Percentiles rank a stretch among this genome's conserved stretches.
Conservation (phyloP, 2,329 filamentous ascomycete genomes). For the Paramyrothecium sp. region DNA sequence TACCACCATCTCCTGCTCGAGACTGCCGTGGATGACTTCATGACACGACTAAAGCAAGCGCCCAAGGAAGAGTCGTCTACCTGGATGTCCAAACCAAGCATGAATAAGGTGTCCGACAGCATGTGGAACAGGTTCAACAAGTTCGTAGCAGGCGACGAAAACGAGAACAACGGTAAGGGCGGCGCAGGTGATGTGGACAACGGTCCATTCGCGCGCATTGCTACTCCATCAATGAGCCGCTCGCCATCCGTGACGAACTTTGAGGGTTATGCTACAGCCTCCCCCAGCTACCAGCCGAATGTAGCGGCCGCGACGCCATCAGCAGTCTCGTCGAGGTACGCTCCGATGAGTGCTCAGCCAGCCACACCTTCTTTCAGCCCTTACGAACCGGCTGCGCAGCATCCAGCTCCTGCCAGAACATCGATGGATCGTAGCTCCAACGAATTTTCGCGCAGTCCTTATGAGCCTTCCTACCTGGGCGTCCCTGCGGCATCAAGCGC, state of each 20-base stretch:
- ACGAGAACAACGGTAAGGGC: conserved; percentile 70
- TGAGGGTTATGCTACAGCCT: conserved; percentile 68
- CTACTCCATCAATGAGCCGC: conserved; percentile 72
- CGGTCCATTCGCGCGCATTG: conserved; percentile 81
- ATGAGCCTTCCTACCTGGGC: conserved; percentile 31
- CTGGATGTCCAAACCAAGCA: conserved; percentile 93
- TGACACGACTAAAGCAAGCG: conserved; percentile 78
- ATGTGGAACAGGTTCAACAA: conserved; percentile 94
- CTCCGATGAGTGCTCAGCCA: conserved; percentile 20
- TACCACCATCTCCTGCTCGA: conserved; percentile 82
- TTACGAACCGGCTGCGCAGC: conserved; percentile 44
- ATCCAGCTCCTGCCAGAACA: conserved; percentile 38
- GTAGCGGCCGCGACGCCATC: conserved; percentile 30
- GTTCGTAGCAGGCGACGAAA: conserved; percentile 90
- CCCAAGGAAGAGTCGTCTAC: conserved; percentile 79
- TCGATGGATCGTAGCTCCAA: conserved; percentile 25
- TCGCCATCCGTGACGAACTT: conserved; percentile 69
- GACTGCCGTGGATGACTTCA: conserved; percentile 76
- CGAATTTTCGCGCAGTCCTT: conserved; percentile 29
- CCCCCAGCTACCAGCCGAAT: conserved; percentile 26
- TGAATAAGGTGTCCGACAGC: conserved; percentile 91
- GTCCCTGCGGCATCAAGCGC: background rate
- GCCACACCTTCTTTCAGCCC: conserved; percentile 8
- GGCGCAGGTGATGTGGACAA: conserved; percentile 60
- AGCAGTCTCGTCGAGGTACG: conserved; percentile 37